phyloP scores from a whole-genome alignment of 2,329 filamentous ascomycete genomes.

The Penicillium sp. region DNA sequence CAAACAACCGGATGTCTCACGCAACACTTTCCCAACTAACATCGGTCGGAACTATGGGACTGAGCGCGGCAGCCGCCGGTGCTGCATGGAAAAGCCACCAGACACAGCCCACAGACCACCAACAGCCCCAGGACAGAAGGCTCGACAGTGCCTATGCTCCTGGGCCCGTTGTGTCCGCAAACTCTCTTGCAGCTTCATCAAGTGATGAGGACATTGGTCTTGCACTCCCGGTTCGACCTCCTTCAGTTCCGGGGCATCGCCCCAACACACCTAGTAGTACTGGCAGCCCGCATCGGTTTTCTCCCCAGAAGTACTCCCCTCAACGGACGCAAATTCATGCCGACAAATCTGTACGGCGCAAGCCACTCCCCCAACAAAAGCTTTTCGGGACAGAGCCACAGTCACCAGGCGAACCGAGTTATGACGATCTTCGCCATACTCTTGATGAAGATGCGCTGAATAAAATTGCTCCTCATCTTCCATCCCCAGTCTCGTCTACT shows the following conservation, averaged over 20 bases:
- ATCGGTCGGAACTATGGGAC: slow-evolving; percentile 59
- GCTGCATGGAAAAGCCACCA: slow-evolving; percentile 37
- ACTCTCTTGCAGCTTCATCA: slow-evolving; percentile 7
- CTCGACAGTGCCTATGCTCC: neutral
- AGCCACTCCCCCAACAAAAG: slow-evolving; percentile 50
- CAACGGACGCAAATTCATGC: slow-evolving; percentile 35
- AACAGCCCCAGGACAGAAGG: slow-evolving; percentile 3
- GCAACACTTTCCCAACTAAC: slow-evolving; percentile 78
- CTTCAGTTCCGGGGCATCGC: slow-evolving; percentile 18
- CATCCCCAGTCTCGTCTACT: slow-evolving; percentile 26
- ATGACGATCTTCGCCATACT: slow-evolving; percentile 43
- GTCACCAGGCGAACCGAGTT: slow-evolving; percentile 36
- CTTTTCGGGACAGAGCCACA: slow-evolving; percentile 16
- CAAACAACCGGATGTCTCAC: slow-evolving; percentile 78
- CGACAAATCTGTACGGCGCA: slow-evolving; percentile 49
- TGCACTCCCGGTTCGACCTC: slow-evolving; percentile 29
- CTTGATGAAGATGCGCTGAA: slow-evolving; percentile 52
- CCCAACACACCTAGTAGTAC: slow-evolving; percentile 14
- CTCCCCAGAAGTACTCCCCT: neutral
- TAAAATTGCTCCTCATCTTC: slow-evolving; percentile 40
- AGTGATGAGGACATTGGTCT: slow-evolving; percentile 17
- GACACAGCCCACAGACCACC: slow-evolving; percentile 5
- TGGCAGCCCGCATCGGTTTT: slow-evolving; percentile 10
- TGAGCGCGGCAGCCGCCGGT: slow-evolving; percentile 35
- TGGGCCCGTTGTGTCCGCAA: neutral